Conservation (phyloP, 2,329 filamentous ascomycete species). For the Pseudocercospora fijiensis region DNA sequence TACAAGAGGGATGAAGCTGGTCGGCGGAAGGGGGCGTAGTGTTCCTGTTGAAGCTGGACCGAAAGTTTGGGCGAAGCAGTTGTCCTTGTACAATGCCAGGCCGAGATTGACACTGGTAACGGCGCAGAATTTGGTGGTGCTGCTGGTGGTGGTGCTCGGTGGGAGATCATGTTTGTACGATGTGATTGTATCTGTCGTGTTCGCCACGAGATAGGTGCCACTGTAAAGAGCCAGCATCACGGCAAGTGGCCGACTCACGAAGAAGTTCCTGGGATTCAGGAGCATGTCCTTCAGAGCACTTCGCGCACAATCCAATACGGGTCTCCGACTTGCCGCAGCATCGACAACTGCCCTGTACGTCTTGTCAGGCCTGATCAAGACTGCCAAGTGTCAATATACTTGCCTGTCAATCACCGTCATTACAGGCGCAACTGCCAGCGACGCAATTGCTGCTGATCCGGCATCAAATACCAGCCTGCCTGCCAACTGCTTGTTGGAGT, state of each 20-base stretch:
- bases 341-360: conserved; percentile 27
- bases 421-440: conserved; percentile 26
- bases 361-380: background rate
- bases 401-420: conserved; percentile 29
- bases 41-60: conserved; percentile 19
- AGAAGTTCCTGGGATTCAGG: conserved; percentile 20
- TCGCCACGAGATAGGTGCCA: conserved; percentile 28
- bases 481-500: background rate
- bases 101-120: conserved; percentile 25
- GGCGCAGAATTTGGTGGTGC: conserved; percentile 22
- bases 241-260: conserved; percentile 22
- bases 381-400: background rate
- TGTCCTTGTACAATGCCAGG: conserved; percentile 28
- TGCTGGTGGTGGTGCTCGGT: conserved; percentile 17
- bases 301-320: conserved; percentile 17
- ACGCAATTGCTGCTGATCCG: conserved; percentile 24
- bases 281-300: conserved; percentile 13
- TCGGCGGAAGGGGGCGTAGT: conserved; percentile 18
- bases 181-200: conserved; percentile 23
- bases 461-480: conserved; percentile 17
- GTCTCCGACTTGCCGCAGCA: conserved; percentile 19
- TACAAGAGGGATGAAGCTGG: conserved; percentile 25
- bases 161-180: conserved; percentile 15
- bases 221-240: conserved; percentile 28
- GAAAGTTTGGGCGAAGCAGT: conserved; percentile 25